Conservation (phyloP, 2,329 filamentous ascomycete species). For the Ceratocystis diversiconidia region DNA sequence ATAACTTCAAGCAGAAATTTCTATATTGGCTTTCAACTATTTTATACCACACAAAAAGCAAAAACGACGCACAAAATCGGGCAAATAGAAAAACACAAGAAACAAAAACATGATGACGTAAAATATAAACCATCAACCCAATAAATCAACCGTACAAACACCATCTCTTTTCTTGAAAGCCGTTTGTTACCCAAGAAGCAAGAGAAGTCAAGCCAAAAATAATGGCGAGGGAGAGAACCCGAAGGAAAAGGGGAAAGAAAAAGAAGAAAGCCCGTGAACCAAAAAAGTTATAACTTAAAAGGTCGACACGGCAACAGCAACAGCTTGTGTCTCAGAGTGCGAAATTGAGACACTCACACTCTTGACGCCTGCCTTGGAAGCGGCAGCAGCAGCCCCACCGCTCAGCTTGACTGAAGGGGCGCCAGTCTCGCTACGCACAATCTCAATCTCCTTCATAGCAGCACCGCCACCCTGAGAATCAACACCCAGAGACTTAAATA, state of each 20-base stretch:
- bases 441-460: constrained; percentile 87
- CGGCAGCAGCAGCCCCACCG: constrained; percentile 68
- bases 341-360: constrained; percentile 87
- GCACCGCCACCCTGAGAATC: constrained; percentile 77
- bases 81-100: not conserved
- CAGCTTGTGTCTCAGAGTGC: constrained; percentile 85
- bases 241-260: constrained; percentile 15
- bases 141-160: not conserved
- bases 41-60: not conserved
- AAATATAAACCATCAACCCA: not conserved
- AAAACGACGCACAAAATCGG: no score
- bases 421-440: constrained; percentile 64
- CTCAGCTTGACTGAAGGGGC: constrained; percentile 77
- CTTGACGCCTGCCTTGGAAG: constrained; percentile 77
- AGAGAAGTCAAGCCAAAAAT: constrained; percentile 1
- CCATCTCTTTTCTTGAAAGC: not conserved
- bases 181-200: not conserved
- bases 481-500: constrained; percentile 93
- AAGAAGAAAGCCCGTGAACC: constrained; percentile 18
- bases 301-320: constrained; percentile 79
- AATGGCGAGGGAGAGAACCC: not conserved
- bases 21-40: not conserved
- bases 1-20: not conserved
- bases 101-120: not conserved
- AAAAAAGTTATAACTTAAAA: constrained; percentile 37